These are phyloP conservation scores for Polyplosphaeria fusca DNA, from an alignment of 495 filamentous ascomycete genomes.

Conservation along the genomic window DNA sequence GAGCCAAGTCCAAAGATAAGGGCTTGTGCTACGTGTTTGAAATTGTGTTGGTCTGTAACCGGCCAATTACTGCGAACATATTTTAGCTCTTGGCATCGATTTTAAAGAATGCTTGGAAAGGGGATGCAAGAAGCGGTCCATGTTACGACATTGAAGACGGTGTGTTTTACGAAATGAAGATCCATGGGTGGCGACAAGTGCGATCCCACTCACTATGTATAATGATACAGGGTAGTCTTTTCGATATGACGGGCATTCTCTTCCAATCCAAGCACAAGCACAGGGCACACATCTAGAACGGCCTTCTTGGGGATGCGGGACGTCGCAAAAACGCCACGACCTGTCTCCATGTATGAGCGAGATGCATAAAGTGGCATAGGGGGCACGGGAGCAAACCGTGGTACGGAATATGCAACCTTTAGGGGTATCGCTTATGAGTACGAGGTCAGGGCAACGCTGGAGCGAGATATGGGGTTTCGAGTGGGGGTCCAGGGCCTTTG, in stretches of 20 bases:
- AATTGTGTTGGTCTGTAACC: conserved; percentile 15
- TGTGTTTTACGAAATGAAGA: no score
- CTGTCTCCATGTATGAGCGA: no score
- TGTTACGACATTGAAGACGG: no score
- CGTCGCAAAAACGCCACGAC: conserved; percentile 53
- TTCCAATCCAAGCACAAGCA: conserved; percentile 47
- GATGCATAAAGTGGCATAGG: no score
- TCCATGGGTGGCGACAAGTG: no score
- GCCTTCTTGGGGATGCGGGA: conserved; percentile 47
- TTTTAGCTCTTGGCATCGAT: background rate
- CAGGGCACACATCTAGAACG: conserved; percentile 52
- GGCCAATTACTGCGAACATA: conserved; percentile 44
- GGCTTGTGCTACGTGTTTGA: conserved; percentile 46
- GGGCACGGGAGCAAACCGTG: no score
- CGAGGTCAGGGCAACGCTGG: conserved; percentile 25
- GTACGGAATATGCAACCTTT: conserved; percentile 31
- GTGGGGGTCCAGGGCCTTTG: background rate
- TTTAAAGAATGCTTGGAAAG: background rate
- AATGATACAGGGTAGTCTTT: conserved; percentile 53
- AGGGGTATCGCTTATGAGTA: conserved; percentile 32
- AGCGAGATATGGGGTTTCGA: conserved; percentile 16
- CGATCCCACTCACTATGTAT: conserved; percentile 52
- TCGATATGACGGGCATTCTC: conserved; percentile 50
- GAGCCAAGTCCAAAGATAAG: conserved; percentile 54
- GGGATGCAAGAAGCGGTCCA: background rate